Percentiles rank a stretch among this genome's conserved stretches.
phyloP scores from a whole-genome alignment of 78 protist genomes.

The Creolimax fragrantissima region DNA sequence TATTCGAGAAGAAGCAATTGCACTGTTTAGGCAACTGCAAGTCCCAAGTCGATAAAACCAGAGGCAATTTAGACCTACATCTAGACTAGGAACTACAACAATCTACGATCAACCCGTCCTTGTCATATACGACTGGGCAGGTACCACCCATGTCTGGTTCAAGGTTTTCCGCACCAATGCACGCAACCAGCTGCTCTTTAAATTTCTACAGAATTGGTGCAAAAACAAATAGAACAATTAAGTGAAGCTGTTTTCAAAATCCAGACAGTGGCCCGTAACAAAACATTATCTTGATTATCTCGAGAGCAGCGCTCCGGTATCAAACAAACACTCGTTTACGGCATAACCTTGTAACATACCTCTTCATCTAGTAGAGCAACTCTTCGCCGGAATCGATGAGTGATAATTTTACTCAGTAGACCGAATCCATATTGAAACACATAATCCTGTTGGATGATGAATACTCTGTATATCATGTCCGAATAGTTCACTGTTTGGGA shows the following conservation, averaged over 20 bases:
- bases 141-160: slow-evolving; percentile 8
- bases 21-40: too few relatives aligned
- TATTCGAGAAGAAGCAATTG: too few relatives aligned
- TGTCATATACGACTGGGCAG: not conserved
- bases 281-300: too few relatives aligned
- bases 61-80: too few relatives aligned
- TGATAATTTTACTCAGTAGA: not conserved
- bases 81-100: too few relatives aligned
- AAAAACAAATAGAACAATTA: not conserved
- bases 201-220: not conserved
- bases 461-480: slow-evolving; percentile 5
- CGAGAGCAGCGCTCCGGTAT: too few relatives aligned
- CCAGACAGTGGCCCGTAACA: not conserved
- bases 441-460: slow-evolving; percentile 12
- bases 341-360: not conserved
- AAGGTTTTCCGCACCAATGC: not conserved
- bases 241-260: not conserved
- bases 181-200: not conserved
- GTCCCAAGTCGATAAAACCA: too few relatives aligned
- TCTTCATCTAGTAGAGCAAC: not conserved
- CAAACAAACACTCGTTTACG: not conserved
- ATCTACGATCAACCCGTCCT: not conserved
- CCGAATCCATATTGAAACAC: slow-evolving; percentile 4
- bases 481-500: slow-evolving; percentile 2
- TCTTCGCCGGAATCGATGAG: not conserved